These are phyloP conservation scores for Candida namnaoensis DNA, from an alignment of 805 yeast species.

Conservation along the genomic window DNA sequence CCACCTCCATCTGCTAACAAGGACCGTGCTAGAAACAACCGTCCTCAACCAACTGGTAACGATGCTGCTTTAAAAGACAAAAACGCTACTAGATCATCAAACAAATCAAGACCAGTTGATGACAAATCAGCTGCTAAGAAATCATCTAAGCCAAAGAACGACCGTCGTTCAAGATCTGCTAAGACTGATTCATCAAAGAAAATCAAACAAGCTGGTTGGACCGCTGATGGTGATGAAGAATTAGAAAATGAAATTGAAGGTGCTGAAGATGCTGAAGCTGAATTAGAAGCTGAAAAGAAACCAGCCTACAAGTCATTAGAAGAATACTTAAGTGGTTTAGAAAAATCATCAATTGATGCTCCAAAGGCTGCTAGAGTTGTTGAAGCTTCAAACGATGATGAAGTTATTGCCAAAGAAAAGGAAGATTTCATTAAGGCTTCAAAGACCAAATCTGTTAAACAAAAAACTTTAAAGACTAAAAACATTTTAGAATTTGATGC, in stretches of 20 bases:
- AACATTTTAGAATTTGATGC: conserved; percentile 67
- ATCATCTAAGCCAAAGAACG: conserved; percentile 40
- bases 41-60: conserved; percentile 70
- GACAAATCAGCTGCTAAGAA: conserved; percentile 50
- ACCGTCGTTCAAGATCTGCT: conserved; percentile 83
- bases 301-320: conserved; percentile 65
- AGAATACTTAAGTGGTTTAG: conserved; percentile 73
- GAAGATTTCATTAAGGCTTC: conserved; percentile 54
- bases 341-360: conserved; percentile 41
- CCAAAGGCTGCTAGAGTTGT: conserved; percentile 27
- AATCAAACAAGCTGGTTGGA: conserved; percentile 76
- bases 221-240: conserved; percentile 66
- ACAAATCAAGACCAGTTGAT: conserved; percentile 39
- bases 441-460: conserved; percentile 56
- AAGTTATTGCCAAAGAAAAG: conserved; percentile 56
- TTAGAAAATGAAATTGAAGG: conserved; percentile 60
- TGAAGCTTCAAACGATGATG: conserved; percentile 34
- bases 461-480: conserved; percentile 80
- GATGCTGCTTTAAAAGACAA: conserved; percentile 79
- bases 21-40: conserved; percentile 66
- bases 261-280: conserved; percentile 38
- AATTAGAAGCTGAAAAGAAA: conserved; percentile 33
- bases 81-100: conserved; percentile 58
- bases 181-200: conserved; percentile 82
- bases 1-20: conserved; percentile 80